These are phyloP conservation scores for Stylosanthes scabra DNA, from an alignment of 331 rosid genomes.

Conservation along the genomic window DNA sequence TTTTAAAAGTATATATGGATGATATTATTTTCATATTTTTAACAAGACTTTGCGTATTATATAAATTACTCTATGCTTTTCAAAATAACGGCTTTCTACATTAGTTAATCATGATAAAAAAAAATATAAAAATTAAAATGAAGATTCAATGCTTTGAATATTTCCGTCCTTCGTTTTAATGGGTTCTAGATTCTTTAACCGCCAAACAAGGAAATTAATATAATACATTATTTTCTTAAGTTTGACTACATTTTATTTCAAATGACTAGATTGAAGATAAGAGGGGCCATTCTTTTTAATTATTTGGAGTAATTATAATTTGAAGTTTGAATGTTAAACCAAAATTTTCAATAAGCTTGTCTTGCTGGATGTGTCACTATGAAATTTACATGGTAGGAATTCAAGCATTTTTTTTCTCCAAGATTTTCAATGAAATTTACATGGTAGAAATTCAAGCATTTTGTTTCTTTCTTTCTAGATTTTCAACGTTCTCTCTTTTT, in stretches of 20 bases:
- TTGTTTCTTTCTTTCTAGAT: slow-evolving; percentile 22
- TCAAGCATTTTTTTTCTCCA: neutral
- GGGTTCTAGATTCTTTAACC: neutral
- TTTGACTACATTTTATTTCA: neutral
- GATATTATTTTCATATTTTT: no score
- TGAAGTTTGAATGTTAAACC: neutral
- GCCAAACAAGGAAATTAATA: neutral
- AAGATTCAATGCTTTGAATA: neutral
- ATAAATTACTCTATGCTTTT: no score
- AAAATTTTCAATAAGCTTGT: neutral
- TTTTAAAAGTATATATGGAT: no score
- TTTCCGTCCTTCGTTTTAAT: neutral
- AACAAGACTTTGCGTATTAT: no score
- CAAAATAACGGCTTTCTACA: neutral
- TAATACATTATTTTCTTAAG: neutral
- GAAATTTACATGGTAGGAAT: neutral
- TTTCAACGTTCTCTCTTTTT: neutral
- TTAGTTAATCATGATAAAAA: neutral
- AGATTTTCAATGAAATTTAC: neutral
- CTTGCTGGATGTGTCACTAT: neutral
- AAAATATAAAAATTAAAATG: neutral
- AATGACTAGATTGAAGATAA: neutral
- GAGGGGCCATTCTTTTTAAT: neutral
- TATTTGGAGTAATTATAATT: neutral
- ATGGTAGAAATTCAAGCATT: neutral